A percentile compares a stretch with the other conserved stretches of the same genome.
phyloP scores from a whole-genome alignment of 768 basidiomycete genomes.

The Pisolithus sp. region DNA sequence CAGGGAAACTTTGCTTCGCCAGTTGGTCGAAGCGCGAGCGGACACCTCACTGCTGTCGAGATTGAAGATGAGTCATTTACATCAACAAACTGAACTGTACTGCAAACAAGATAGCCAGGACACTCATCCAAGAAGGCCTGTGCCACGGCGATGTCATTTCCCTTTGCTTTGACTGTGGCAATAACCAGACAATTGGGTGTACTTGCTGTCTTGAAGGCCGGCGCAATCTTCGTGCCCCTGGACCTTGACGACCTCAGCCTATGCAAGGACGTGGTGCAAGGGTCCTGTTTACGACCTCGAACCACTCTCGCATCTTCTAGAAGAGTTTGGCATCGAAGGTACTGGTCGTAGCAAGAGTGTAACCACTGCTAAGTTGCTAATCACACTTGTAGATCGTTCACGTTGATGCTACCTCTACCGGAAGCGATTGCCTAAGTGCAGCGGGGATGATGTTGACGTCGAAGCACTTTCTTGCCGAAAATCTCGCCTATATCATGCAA shows the following conservation, averaged over 20 bases:
- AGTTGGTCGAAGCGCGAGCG: conserved; percentile 7
- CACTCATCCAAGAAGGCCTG: conserved; percentile 20
- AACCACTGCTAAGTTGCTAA: not conserved
- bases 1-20: conserved; percentile 8
- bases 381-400: conserved; percentile 14
- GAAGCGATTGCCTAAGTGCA: conserved; percentile 12
- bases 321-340: conserved; percentile 18
- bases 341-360: conserved; percentile 7
- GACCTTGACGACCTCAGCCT: conserved; percentile 25
- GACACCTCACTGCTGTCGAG: conserved; percentile 16
- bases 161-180: conserved; percentile 24
- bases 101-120: conserved; percentile 28
- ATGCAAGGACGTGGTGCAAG: conserved; percentile 25
- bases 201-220: conserved; percentile 29
- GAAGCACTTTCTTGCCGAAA: no score
- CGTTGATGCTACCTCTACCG: conserved; percentile 23
- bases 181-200: conserved; percentile 23
- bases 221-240: conserved; percentile 19
- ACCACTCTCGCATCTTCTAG: conserved; percentile 16
- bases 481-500: conserved; percentile 21
- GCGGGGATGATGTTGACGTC: conserved; percentile 12
- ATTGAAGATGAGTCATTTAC: conserved; percentile 26
- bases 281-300: conserved; percentile 21
- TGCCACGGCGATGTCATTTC: conserved; percentile 19
- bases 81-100: conserved; percentile 24